A percentile compares a stretch with the other conserved stretches of the same genome.
phyloP scores from a whole-genome alignment of 129 eudicot species.

The Artemisia annua region DNA sequence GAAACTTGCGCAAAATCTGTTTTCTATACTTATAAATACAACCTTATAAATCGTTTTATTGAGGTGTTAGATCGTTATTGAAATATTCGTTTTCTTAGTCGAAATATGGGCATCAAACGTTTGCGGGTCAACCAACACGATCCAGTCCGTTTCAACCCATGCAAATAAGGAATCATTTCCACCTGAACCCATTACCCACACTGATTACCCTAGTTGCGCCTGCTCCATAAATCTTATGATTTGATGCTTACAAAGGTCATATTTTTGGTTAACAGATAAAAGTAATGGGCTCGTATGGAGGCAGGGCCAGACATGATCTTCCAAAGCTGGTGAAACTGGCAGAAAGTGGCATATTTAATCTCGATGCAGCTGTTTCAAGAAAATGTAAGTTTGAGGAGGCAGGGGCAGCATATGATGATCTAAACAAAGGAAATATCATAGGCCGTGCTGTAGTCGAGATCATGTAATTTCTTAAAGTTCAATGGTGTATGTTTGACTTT shows the following conservation, averaged over 20 bases:
- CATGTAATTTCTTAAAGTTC: constrained; percentile 38
- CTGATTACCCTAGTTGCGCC: background rate
- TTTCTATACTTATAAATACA: no score
- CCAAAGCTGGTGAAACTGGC: constrained; percentile 91
- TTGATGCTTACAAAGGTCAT: background rate
- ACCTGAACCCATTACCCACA: background rate
- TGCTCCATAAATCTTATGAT: background rate
- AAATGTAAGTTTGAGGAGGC: constrained; percentile 81
- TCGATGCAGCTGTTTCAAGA: constrained; percentile 82
- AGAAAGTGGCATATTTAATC: constrained; percentile 79
- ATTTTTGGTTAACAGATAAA: constrained; percentile 53
- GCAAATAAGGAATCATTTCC: no score
- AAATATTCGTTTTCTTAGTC: no score
- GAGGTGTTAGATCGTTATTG: no score
- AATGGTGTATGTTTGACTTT: background rate
- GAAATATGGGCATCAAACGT: no score
- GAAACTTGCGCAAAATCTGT: no score
- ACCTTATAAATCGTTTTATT: no score
- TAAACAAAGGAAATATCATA: constrained; percentile 65
- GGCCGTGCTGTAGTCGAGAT: constrained; percentile 96
- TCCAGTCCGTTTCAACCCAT: no score
- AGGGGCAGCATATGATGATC: constrained; percentile 77
- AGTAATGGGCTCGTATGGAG: constrained; percentile 95
- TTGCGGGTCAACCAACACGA: no score
- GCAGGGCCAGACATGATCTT: constrained; percentile 93